Percentiles rank a stretch among this genome's conserved stretches.
phyloP scores from a whole-genome alignment of 2,329 filamentous ascomycete species.

The Lasiodiplodia sp. region DNA sequence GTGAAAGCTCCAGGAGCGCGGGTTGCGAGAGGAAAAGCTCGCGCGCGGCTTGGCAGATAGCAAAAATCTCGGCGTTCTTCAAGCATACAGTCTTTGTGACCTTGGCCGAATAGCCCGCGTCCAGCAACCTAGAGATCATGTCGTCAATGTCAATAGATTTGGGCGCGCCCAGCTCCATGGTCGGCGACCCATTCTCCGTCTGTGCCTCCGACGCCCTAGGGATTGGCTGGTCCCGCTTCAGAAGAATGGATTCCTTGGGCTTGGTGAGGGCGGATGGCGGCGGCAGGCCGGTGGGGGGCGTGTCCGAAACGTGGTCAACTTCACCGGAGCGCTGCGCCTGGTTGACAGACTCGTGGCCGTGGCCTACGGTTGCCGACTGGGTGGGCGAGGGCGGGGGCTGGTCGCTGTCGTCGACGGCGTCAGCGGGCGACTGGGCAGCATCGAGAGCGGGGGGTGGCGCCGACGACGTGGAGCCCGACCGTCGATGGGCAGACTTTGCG shows the following conservation, averaged over 20 bases:
- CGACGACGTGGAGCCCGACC: conserved; percentile 46
- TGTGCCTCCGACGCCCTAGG: conserved; percentile 58
- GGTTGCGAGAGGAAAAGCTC: conserved; percentile 93
- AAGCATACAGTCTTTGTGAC: conserved; percentile 97
- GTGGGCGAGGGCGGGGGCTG: conserved; percentile 83
- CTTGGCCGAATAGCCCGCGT: conserved; percentile 95
- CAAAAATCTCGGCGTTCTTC: conserved; percentile 96
- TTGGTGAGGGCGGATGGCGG: conserved; percentile 65
- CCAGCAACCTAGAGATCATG: conserved; percentile 92
- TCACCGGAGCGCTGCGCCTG: conserved; percentile 87
- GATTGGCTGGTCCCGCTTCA: conserved; percentile 76
- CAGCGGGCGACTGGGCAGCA: conserved; percentile 52
- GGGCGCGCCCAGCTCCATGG: conserved; percentile 85
- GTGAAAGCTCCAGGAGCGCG: conserved; percentile 87
- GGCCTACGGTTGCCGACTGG: conserved; percentile 75
- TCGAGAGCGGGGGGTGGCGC: conserved; percentile 30
- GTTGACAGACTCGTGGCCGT: conserved; percentile 78
- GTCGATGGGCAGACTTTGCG: conserved; percentile 65
- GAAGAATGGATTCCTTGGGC: conserved; percentile 87
- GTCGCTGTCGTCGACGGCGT: conserved; percentile 41
- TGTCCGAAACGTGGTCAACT: conserved; percentile 92
- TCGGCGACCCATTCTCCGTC: conserved; percentile 59
- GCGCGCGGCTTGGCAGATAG: conserved; percentile 87
- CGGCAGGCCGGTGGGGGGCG: conserved; percentile 73
- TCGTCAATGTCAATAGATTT: conserved; percentile 95